These are phyloP conservation scores for Verticillium dahliae DNA, from an alignment of 2,329 filamentous ascomycete genomes.

Conservation along the genomic window DNA sequence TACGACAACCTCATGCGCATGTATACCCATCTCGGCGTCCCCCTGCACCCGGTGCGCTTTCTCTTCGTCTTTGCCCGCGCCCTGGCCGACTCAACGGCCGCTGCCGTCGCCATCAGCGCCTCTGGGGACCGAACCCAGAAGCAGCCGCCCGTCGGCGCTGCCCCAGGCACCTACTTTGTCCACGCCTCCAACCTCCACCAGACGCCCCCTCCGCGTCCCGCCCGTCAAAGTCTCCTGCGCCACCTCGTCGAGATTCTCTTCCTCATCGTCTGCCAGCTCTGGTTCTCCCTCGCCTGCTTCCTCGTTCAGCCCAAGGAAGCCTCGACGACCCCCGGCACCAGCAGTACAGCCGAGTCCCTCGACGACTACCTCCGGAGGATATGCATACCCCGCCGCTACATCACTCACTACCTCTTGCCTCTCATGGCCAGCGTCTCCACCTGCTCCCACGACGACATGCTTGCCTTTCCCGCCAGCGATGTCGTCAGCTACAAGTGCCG, in stretches of 20 bases:
- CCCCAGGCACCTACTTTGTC: conserved; percentile 36
- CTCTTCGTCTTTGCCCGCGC: conserved; percentile 43
- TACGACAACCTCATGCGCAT: conserved; percentile 49
- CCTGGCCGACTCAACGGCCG: conserved; percentile 1
- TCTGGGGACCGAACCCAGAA: background rate
- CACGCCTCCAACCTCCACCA: conserved; percentile 49
- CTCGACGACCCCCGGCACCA: background rate
- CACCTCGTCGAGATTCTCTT: conserved; percentile 37
- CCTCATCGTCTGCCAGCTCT: conserved; percentile 41
- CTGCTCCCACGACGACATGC: conserved; percentile 42
- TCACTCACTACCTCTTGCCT: conserved; percentile 44
- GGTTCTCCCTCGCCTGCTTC: conserved; percentile 48
- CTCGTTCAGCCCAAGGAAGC: conserved; percentile 26
- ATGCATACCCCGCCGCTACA: conserved; percentile 38
- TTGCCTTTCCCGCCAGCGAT: conserved; percentile 47
- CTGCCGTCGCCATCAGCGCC: background rate
- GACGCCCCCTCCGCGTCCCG: conserved; percentile 33
- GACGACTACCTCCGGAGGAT: conserved; percentile 44
- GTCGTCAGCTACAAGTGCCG: conserved; percentile 41
- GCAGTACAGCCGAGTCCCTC: conserved; percentile 34
- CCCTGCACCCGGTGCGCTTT: conserved; percentile 42
- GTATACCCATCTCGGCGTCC: conserved; percentile 47
- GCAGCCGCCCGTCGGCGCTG: conserved; percentile 9
- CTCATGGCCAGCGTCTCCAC: conserved; percentile 48
- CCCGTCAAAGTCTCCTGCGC: conserved; percentile 23